Evolutionary conservation across 371 early-diverging fungal genomes (phyloP), one percentile per base, ranked within the genome.

Genomic region (Actinomortierella ambigua): DNA sequence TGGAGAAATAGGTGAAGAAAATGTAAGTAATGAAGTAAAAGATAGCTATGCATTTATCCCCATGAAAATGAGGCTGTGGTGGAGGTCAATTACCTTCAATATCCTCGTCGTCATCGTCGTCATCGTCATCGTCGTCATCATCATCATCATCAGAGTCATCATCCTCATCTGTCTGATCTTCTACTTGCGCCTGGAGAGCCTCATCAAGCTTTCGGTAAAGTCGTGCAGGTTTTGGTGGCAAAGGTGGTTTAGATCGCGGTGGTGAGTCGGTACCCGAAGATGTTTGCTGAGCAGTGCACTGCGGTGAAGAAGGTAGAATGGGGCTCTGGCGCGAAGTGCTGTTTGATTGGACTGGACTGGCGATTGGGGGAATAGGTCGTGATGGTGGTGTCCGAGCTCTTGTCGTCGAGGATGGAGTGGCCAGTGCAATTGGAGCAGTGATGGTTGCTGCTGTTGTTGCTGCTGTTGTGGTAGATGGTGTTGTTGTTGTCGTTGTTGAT

Each of bases 201-300:
- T 65, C 71, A 17, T 40, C 18, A 14, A 61, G 20, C 55, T 71
- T 57, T 41, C 71, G 55, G 56, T 55, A 59, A 52, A 71, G 27
- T 17, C 65, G 71, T 13, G 66, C 71, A 11, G 71, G 71, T 34
- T 71, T 71, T 27, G 71, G 71, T 15, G 71, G 71, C 50, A 71
- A n/a, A 0, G 66, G 71, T 17, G 71, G 71, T 48, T 65, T 71
- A 20, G 62, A 47, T 20, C 61, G 65, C 4, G 68, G 68, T 5
- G 65, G 70, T 3, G 70, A 62, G 9, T 65, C 65, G 5, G 46
- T 50, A 18, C 58, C 61, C 6, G n/a, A 24, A 53, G 46, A 20
- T 53, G n/a, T 13, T 44, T 20, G 20, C n/a, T 20, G 5, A 44
- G 44, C 13, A 57, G 17, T 29, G 43, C 29, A 44, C 17, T 1